A percentile compares a stretch with the other conserved stretches of the same genome.
These are phyloP conservation scores for Cordyceps cicadae DNA, from an alignment of 2,329 filamentous ascomycete genomes.

Conservation along the genomic window DNA sequence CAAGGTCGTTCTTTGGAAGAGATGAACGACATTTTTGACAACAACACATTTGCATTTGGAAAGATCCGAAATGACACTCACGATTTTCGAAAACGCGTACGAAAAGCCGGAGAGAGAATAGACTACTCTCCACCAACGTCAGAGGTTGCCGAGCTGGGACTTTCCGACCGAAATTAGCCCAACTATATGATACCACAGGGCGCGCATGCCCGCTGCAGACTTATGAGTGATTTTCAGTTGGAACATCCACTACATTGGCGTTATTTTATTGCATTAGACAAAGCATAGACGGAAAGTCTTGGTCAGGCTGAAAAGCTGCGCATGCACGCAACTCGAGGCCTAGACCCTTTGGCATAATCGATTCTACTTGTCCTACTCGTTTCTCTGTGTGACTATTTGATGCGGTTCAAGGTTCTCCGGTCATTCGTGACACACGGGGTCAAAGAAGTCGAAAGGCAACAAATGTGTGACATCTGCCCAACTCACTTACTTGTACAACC, in stretches of 20 bases:
- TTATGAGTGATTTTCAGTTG: not conserved
- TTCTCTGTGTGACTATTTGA: not conserved
- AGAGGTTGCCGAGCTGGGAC: conserved; percentile 9
- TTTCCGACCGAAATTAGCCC: conserved; percentile 5
- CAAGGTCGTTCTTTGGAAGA: conserved; percentile 12
- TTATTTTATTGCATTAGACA: conserved; percentile 1
- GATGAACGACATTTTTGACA: conserved; percentile 14
- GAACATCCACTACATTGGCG: not conserved
- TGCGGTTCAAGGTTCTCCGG: not conserved
- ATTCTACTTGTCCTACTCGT: not conserved
- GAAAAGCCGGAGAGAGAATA: conserved; percentile 6
- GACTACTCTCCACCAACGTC: conserved; percentile 11
- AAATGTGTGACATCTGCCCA: too few species aligned
- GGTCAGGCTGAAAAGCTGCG: not conserved
- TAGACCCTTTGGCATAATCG: not conserved
- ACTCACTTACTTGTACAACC: too few species aligned
- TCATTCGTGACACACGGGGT: not conserved
- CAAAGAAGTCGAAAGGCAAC: too few species aligned
- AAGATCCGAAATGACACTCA: conserved; percentile 10
- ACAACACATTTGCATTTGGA: conserved; percentile 14
- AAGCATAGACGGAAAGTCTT: not conserved
- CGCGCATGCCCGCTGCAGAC: not conserved
- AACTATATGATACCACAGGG: conserved; percentile 3
- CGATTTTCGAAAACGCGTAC: conserved; percentile 6
- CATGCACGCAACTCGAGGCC: not conserved